Base-by-base conservation (phyloP, 2,329 filamentous ascomycete genomes). In the Tolypocladium inflatum region DNA sequence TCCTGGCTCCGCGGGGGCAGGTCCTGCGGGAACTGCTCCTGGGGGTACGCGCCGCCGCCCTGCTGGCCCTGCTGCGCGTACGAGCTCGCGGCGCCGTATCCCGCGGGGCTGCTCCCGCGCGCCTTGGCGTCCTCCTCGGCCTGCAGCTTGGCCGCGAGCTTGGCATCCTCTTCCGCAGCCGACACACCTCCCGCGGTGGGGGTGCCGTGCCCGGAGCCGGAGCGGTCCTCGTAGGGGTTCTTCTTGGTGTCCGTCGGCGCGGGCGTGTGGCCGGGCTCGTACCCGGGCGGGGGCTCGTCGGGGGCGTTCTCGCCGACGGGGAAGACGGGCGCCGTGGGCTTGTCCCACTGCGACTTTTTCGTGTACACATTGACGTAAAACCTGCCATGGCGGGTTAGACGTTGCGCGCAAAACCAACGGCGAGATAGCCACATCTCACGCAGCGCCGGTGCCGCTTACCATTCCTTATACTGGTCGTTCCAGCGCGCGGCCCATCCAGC, bases 321-420 rank as follows among this genome's bases (percentile, higher is more conserved):
- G 63, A 83, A 81, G 56, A 85, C 84, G 50, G 89, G 86, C 56
- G 80, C 80, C 42, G 85, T 90, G 21, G 91, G 91, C 64, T 84
- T 87, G 5, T 96, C 89, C 92, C 92, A 97, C 80, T 93, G 89
- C 6, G 92, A 96, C 69, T 88, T 81, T 68, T 94, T 94, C 63
- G 91, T 96, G 73, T 86, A 83, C 61, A 89, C 83, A 76, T 97
- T 94, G 60, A 96, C 89, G 76, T 89, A 97, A 82, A 94, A 96
- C 87, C 88, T 91, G 56, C 19, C 62, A 37, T 17, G 9, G 38
- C 26, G 8, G 17, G 2, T 51, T 33, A 56, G 61, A 41, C 11
- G 19, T 15, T 54, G 58, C 69, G 60, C 64, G 57, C 55, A 58
- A 45, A 15, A n/a, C n/a, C n/a, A n/a, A n/a, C n/a, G n/a, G n/a